These are phyloP conservation scores for Emericellopsis atlantica DNA, from an alignment of 2,329 filamentous ascomycete genomes.

Conservation along the genomic window DNA sequence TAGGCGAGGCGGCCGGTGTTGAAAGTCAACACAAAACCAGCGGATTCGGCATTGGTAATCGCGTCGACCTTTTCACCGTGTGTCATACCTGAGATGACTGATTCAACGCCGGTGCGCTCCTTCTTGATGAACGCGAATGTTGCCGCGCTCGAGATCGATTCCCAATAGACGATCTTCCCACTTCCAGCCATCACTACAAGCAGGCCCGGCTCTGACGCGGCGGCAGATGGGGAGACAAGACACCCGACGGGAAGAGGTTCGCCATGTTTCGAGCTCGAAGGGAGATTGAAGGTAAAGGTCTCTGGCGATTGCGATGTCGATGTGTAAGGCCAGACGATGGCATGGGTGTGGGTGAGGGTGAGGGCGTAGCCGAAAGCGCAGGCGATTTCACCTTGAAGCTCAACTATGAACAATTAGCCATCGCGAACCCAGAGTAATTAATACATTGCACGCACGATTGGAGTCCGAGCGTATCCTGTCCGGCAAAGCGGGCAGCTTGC, in stretches of 20 bases:
- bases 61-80: constrained; percentile 68
- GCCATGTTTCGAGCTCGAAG: constrained; percentile 53
- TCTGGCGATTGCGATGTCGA: constrained; percentile 56
- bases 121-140: constrained; percentile 75
- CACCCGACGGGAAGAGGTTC: constrained; percentile 73
- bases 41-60: constrained; percentile 70
- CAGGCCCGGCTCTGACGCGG: constrained; percentile 70
- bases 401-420: constrained; percentile 26
- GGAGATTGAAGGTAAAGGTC: constrained; percentile 69
- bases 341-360: constrained; percentile 67
- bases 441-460: constrained; percentile 38
- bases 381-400: constrained; percentile 54
- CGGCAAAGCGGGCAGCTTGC: constrained; percentile 72
- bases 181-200: constrained; percentile 74
- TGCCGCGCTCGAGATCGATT: constrained; percentile 81
- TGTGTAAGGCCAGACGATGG: constrained; percentile 83
- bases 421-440: no score
- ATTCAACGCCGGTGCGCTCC: constrained; percentile 68
- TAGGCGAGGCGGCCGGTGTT: constrained; percentile 81
- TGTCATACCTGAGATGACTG: constrained; percentile 59
- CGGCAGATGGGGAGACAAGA: constrained; percentile 67
- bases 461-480: constrained; percentile 58
- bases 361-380: constrained; percentile 62
- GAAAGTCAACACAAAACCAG: constrained; percentile 75
- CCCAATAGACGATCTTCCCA: constrained; percentile 88